Percentiles rank a stretch among this genome's conserved stretches.
Evolutionary conservation across 208 protist genomes (phyloP).

Genomic region (Crithidia thermophila): DNA sequence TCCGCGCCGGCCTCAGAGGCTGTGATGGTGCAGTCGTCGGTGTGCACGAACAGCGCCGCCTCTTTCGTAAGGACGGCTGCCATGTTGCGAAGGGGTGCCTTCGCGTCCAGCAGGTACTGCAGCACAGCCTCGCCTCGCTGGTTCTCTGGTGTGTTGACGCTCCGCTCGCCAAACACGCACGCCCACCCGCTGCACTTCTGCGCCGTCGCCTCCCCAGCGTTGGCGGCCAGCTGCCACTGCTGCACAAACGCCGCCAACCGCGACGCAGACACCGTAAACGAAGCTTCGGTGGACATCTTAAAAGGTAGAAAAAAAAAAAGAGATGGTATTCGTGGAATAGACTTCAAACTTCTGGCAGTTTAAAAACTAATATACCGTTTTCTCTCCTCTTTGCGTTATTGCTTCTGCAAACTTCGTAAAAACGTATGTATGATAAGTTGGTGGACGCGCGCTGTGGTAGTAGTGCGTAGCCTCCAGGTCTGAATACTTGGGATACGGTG

Average conservation of each 20-base stretch:
- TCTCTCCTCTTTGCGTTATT: too few relatives aligned
- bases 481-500: too few relatives aligned
- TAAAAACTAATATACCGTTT: too few relatives aligned
- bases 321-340: too few relatives aligned
- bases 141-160: conserved; percentile 75
- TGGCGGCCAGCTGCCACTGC: conserved; percentile 39
- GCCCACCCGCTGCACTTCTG: conserved; percentile 47
- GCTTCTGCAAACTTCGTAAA: too few relatives aligned
- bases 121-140: conserved; percentile 79
- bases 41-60: conserved; percentile 52
- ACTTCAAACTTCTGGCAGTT: too few relatives aligned
- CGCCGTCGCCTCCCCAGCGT: conserved; percentile 28
- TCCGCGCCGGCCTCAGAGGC: conserved; percentile 21
- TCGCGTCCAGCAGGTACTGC: conserved; percentile 78
- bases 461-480: too few relatives aligned
- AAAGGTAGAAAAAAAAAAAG: not conserved
- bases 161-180: conserved; percentile 66
- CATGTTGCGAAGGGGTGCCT: conserved; percentile 45
- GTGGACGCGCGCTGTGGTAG: too few relatives aligned
- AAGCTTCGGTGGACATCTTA: conserved; percentile 7
- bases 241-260: conserved; percentile 46
- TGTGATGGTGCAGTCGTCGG: conserved; percentile 20
- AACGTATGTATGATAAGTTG: too few relatives aligned
- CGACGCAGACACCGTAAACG: conserved; percentile 43
- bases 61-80: conserved; percentile 50